Evolutionary conservation across 306 rosid genomes (phyloP).

Genomic region (Luffa aegyptiaca): DNA sequence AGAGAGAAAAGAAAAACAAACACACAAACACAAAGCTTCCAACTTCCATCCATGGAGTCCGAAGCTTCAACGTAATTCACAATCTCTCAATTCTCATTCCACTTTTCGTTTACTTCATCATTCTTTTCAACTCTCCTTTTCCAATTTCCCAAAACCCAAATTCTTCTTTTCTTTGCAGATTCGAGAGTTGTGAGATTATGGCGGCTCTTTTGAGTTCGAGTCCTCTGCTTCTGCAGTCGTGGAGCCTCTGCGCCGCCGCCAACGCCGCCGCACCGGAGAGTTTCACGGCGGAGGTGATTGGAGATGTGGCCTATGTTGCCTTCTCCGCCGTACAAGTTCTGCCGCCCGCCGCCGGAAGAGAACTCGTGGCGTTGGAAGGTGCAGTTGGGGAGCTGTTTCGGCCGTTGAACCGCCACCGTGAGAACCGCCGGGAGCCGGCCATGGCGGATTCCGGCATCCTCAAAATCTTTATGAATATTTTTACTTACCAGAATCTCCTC

Average conservation of each 20-base stretch:
- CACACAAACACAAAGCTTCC: neutral
- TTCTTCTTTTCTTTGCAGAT: constrained; percentile 21
- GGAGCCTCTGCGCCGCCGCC: constrained; percentile 56
- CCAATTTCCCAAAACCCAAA: neutral
- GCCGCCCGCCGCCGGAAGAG: constrained; percentile 15
- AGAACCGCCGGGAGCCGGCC: constrained; percentile 31
- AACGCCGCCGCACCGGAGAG: constrained; percentile 24
- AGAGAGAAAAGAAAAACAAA: neutral
- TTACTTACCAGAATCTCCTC: constrained; percentile 17
- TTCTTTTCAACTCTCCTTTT: neutral
- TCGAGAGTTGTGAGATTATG: constrained; percentile 68
- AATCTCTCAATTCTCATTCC: neutral
- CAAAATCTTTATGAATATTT: constrained; percentile 27
- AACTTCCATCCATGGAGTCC: neutral
- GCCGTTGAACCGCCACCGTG: constrained; percentile 21
- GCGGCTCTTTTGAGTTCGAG: constrained; percentile 57
- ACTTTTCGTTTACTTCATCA: neutral
- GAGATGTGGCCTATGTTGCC: constrained; percentile 39
- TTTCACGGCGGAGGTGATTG: constrained; percentile 28
- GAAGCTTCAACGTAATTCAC: constrained; percentile 6
- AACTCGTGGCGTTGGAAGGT: constrained; percentile 28
- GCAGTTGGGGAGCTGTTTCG: constrained; percentile 17
- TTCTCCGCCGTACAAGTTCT: constrained; percentile 49
- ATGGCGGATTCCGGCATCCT: constrained; percentile 62
- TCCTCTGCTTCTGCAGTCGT: constrained; percentile 60